Evolutionary conservation across 23 red algal genomes (phyloP).

Genomic region (Gracilaria caudata): DNA sequence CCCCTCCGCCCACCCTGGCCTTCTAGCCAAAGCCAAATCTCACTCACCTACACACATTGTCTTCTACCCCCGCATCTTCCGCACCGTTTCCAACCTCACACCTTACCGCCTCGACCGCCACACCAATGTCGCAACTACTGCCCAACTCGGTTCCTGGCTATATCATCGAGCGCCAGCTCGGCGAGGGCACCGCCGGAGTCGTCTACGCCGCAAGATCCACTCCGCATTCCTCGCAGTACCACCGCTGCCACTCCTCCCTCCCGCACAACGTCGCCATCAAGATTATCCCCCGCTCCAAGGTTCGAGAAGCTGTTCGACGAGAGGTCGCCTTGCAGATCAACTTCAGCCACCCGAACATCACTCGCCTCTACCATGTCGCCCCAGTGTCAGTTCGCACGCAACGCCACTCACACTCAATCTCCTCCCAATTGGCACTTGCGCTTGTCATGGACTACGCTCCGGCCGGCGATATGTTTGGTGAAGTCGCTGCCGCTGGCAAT

Average conservation of each 20-base stretch:
- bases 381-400: background rate
- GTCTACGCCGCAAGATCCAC: conserved; percentile 34
- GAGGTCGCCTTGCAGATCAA: conserved; percentile 48
- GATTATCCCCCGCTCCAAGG: conserved; percentile 52
- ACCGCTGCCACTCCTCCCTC: background rate
- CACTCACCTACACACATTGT: too few relatives aligned
- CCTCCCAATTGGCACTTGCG: conserved; percentile 31
- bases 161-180: conserved; percentile 27
- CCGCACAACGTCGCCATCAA: conserved; percentile 40
- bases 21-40: background rate
- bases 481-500: conserved; percentile 27
- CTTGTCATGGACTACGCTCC: conserved; percentile 60
- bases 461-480: conserved; percentile 65
- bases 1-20: background rate
- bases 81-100: background rate
- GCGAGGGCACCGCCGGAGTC: conserved; percentile 45
- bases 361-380: conserved; percentile 53
- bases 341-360: conserved; percentile 56
- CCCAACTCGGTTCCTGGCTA: conserved; percentile 30
- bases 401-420: conserved; percentile 23
- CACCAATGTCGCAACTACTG: conserved; percentile 24
- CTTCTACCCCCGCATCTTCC: background rate
- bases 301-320: conserved; percentile 35
- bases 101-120: too few relatives aligned
- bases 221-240: conserved; percentile 6